Evolutionary conservation across 1,284 basidiomycete genomes (phyloP).

Genomic region (Farysia itapuensis): DNA sequence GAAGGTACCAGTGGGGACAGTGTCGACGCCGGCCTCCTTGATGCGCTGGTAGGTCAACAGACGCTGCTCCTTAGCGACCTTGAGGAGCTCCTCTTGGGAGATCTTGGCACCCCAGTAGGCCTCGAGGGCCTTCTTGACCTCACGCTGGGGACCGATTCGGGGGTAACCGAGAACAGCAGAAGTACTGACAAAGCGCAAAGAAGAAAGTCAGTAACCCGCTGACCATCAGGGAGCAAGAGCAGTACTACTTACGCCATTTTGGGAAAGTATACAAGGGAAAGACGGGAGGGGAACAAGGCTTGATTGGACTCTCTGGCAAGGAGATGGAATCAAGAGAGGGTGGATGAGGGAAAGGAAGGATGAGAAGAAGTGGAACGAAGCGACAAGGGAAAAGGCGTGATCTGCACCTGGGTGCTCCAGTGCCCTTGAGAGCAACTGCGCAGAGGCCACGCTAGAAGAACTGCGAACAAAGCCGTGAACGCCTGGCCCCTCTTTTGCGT

Average conservation of each 20-base stretch:
- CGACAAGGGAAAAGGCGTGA: no score
- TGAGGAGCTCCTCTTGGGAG: conserved; percentile 83
- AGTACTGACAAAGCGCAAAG: no score
- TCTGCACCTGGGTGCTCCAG: no score
- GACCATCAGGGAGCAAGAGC: no score
- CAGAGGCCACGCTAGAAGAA: no score
- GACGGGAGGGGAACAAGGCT: neutral
- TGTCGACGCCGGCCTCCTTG: conserved; percentile 84
- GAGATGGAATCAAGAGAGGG: neutral
- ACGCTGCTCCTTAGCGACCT: conserved; percentile 83
- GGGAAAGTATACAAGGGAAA: neutral
- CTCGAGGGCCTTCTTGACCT: conserved; percentile 87
- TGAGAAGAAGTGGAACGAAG: neutral
- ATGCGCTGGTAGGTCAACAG: conserved; percentile 87
- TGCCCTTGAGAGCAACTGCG: no score
- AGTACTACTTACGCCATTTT: conserved; percentile 1
- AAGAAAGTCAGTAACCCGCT: neutral
- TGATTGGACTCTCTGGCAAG: conserved; percentile 1
- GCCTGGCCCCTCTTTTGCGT: no score
- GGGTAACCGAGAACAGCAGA: conserved; percentile 79
- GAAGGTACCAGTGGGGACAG: conserved; percentile 95
- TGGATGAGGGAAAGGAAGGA: neutral
- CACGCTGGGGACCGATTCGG: conserved; percentile 92
- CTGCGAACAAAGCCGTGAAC: no score
- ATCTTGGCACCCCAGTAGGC: conserved; percentile 93